These are phyloP conservation scores for Letharia columbiana DNA, from an alignment of 495 filamentous ascomycete genomes.

Conservation along the genomic window DNA sequence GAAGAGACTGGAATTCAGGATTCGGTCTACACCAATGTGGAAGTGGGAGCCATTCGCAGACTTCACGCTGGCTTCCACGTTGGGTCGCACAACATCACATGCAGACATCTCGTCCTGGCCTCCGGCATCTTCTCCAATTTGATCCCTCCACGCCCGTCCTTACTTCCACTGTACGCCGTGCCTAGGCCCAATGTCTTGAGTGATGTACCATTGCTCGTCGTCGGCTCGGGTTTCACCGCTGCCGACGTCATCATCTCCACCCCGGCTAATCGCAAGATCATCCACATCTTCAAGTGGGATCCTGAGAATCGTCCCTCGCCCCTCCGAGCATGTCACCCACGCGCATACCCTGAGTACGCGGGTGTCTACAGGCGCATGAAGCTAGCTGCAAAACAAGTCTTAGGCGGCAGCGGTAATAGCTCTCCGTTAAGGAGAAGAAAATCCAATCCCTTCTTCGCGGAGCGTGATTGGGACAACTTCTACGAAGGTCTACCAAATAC, in stretches of 20 bases:
- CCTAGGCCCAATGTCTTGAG: conserved; percentile 24
- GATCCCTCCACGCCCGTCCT: conserved; percentile 43
- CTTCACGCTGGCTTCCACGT: conserved; percentile 45
- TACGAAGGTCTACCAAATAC: conserved; percentile 56
- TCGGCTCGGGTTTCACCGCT: conserved; percentile 59
- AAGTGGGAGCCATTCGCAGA: conserved; percentile 38
- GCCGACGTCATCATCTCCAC: conserved; percentile 56
- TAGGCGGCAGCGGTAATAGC: conserved; percentile 19
- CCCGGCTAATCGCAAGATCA: conserved; percentile 41
- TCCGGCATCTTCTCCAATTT: conserved; percentile 54
- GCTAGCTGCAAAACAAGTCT: conserved; percentile 33
- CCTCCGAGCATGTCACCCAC: conserved; percentile 51
- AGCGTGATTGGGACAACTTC: conserved; percentile 40
- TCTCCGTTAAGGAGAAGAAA: conserved; percentile 25
- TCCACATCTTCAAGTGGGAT: conserved; percentile 58
- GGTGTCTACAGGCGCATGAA: conserved; percentile 58
- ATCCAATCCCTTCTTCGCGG: conserved; percentile 38
- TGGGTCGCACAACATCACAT: conserved; percentile 44
- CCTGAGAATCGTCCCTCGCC: conserved; percentile 49
- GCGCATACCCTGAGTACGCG: conserved; percentile 61
- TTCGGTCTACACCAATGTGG: conserved; percentile 39
- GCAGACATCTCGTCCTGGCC: conserved; percentile 54
- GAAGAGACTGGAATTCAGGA: conserved; percentile 45
- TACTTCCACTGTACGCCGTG: conserved; percentile 33
- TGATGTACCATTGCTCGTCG: conserved; percentile 41